Evolutionary conservation across 176 grass and related monocot genomes (phyloP), one percentile per base, ranked within the genome.

Genomic region (Oryza rufipogon): DNA sequence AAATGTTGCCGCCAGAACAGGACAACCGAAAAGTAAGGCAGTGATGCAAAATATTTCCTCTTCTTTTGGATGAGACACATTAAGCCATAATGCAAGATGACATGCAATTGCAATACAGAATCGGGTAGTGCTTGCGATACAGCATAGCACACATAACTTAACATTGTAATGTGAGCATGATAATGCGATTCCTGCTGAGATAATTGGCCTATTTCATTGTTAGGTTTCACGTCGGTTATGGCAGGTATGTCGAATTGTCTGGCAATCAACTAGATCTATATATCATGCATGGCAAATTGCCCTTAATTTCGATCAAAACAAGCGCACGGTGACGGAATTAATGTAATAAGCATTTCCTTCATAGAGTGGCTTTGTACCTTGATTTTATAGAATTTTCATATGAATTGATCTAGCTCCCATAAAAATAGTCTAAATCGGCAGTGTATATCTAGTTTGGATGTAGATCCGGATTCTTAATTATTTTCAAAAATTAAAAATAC

Each of bases 211-310:
- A 6, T 32, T 73, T 70, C 11, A 9, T 41, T 73, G 81, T 74
- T 83, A 74, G 81, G 81, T 83, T 64, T 52, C 9, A 6, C 10
- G 45, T 68, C 44, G 41, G 77, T 66, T 79, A 73, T 63, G 80
- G 51, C 68, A 82, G 77, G 42, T 80, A 68, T 51, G 64, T 34
- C 46, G 11, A 11, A 47, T 47, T 47, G 46, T 47, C 25, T 58
- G 54, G 54, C 6, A 13, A 58, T 58, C 9, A 44, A 33, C 66
- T 67, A 32, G 30, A 32, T 32, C 42, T 12, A 68, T 22, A 28
- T 1, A 45, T 26, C 65, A 69, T 12, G 42, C 65, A 69, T 12
- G 16, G 20, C 46, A 49, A 15, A 49, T 49, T 64, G 17, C 9
- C 36, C 33, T 7, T 9, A 22, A n/a, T 42, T 23, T 13, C 1